These are phyloP conservation scores for Penicillium fuscoglaucum DNA, from an alignment of 2,329 filamentous ascomycete genomes.

Conservation along the genomic window DNA sequence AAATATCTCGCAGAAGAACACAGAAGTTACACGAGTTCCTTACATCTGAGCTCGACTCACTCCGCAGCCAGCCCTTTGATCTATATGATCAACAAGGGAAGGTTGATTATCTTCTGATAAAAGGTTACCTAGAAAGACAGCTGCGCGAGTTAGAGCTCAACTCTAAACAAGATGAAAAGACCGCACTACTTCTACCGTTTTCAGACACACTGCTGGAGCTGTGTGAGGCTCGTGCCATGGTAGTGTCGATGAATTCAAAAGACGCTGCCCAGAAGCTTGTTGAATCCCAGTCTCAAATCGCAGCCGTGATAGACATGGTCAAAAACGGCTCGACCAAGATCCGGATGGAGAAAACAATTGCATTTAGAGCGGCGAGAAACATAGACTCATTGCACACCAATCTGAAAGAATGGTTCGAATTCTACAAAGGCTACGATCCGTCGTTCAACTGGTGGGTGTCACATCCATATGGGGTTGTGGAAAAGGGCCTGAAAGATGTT, in stretches of 20 bases:
- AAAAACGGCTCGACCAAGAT: neutral
- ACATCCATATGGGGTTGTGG: neutral
- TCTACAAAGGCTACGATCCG: neutral
- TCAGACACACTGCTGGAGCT: neutral
- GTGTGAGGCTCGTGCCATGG: neutral
- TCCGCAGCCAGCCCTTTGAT: neutral
- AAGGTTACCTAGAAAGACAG: neutral
- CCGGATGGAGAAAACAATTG: neutral
- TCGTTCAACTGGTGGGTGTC: neutral
- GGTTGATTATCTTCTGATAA: neutral
- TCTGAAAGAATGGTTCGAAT: neutral
- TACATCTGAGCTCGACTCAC: neutral
- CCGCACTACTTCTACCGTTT: neutral
- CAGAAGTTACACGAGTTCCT: neutral
- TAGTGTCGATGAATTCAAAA: neutral
- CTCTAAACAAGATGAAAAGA: conserved; percentile 14
- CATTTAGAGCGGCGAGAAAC: neutral
- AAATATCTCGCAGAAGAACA: neutral
- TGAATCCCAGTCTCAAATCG: neutral
- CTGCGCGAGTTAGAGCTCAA: conserved; percentile 41
- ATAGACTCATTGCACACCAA: neutral
- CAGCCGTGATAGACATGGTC: neutral
- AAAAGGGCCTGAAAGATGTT: conserved; percentile 19
- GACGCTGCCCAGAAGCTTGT: neutral
- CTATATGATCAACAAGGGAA: neutral